These are phyloP conservation scores for Botryotinia convoluta DNA, from an alignment of 2,329 filamentous ascomycete genomes.

Conservation along the genomic window DNA sequence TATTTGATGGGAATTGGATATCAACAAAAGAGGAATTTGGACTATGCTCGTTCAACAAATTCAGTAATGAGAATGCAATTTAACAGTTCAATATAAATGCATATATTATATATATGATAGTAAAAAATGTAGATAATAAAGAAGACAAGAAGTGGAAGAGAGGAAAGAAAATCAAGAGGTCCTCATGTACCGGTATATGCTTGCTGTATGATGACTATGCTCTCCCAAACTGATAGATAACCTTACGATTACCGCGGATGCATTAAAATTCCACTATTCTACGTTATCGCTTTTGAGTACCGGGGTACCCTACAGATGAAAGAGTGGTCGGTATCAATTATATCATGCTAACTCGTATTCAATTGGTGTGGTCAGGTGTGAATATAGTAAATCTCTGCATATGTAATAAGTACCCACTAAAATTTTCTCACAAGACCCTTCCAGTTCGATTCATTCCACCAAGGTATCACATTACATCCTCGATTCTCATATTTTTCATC, in stretches of 20 bases:
- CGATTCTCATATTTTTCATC: neutral
- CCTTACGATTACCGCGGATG: slow-evolving; percentile 2
- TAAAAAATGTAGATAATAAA: neutral
- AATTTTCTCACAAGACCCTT: slow-evolving; percentile 21
- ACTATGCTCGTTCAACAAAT: neutral
- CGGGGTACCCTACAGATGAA: neutral
- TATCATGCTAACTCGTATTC: neutral
- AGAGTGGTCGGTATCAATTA: neutral
- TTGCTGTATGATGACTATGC: neutral
- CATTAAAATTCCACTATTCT: slow-evolving; percentile 2
- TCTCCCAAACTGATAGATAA: neutral
- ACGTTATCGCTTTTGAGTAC: slow-evolving; percentile 7
- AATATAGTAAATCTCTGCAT: neutral
- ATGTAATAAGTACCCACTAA: slow-evolving; percentile 14
- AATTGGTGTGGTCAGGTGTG: neutral
- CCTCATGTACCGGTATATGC: neutral
- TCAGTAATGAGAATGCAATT: neutral
- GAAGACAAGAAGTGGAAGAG: neutral
- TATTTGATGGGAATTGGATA: neutral
- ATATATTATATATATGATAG: neutral
- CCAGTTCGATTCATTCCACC: neutral
- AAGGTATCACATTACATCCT: neutral
- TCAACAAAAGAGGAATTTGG: neutral
- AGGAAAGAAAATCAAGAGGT: neutral
- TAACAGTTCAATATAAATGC: neutral